A percentile compares a stretch with the other conserved stretches of the same genome.
phyloP scores from a whole-genome alignment of 2,329 filamentous ascomycete genomes.

The Cryphonectria radicalis region DNA sequence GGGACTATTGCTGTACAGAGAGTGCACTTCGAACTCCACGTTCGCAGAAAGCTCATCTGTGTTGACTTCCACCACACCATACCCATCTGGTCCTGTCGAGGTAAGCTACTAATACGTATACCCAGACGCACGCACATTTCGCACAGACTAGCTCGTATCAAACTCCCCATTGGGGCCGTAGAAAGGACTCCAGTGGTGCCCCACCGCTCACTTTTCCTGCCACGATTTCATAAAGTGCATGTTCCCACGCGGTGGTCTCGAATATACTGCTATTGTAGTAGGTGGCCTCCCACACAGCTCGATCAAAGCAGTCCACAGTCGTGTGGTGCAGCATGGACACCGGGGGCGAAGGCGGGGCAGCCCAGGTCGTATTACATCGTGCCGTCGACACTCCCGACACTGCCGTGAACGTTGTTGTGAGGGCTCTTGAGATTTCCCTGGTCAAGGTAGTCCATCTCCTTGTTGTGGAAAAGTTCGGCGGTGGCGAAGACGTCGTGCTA shows the following conservation, averaged over 20 bases:
- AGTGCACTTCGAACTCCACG: slow-evolving; percentile 62
- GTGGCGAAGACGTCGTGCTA: slow-evolving; percentile 50
- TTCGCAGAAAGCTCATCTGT: slow-evolving; percentile 63
- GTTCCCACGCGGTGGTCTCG: slow-evolving; percentile 33
- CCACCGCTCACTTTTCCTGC: slow-evolving; percentile 47
- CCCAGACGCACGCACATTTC: slow-evolving; percentile 34
- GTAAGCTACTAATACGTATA: too few species aligned
- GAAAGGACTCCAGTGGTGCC: slow-evolving; percentile 55
- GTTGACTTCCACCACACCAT: slow-evolving; percentile 52
- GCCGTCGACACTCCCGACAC: too few species aligned
- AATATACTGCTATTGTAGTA: too few species aligned
- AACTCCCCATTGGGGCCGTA: slow-evolving; percentile 43
- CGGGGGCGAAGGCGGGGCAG: too few species aligned
- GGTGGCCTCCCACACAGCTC: too few species aligned
- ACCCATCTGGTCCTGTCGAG: too few species aligned
- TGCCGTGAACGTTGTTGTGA: too few species aligned
- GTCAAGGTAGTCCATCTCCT: slow-evolving; percentile 39
- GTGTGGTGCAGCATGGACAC: too few species aligned
- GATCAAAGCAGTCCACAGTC: too few species aligned
- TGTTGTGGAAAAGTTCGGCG: slow-evolving; percentile 43
- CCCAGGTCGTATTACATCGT: too few species aligned
- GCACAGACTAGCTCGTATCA: slow-evolving; percentile 45
- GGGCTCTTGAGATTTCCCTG: slow-evolving; percentile 39
- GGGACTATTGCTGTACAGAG: slow-evolving; percentile 45
- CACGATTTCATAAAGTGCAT: slow-evolving; percentile 47